Evolutionary conservation across 192 early-diverging fungal species (phyloP), one percentile per base, ranked within the genome.

Genomic region (Linnemannia elongata): DNA sequence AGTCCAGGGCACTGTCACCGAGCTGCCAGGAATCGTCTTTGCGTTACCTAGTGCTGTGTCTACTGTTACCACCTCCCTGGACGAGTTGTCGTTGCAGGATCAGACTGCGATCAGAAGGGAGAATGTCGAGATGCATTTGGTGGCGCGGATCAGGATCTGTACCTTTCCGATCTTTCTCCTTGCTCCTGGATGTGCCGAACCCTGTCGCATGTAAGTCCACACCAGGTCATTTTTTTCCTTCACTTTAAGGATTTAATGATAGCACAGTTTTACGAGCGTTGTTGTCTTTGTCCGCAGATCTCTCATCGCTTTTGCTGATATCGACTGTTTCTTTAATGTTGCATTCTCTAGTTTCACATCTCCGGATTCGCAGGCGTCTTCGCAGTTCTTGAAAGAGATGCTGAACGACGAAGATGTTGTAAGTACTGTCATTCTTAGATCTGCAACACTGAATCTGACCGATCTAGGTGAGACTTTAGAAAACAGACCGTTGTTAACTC

Each of bases 61-160:
- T 33, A 13, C 9, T 6, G 13, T 24, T 4, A 0, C 12, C 30
- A 24, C 60, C 4, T 66, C 60, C 8, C 4, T 66, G 30, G 30
- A 15, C 30, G 27, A 66, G n/a, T 27, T 30, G 27, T 27, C 39
- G 5, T n/a, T 33, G n/a, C 36, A 41, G 24, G 35, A 9, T 10
- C 78, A 78, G 24, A 1, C 44, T 13, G 12, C 18, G 18, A 20
- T 76, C 7, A 76, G 72, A 54, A 44, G 44, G 15, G 83, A 85
- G 24, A 78, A 80, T 35, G 76, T 78, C 39, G 83, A 85, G 44
- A 85, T 85, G 83, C 83, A 85, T 63, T 36, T 85, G 39, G 69
- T 85, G 24, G 77, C 83, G 0, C 79, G 72, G 69, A 79, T 85
- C 78, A 35, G 47, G 30, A 68, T 80, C 1, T 72, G 68, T 27